A percentile compares a stretch with the other conserved stretches of the same genome.
Evolutionary conservation across 768 basidiomycete species (phyloP).

Genomic region (Ephemerocybe angulata): DNA sequence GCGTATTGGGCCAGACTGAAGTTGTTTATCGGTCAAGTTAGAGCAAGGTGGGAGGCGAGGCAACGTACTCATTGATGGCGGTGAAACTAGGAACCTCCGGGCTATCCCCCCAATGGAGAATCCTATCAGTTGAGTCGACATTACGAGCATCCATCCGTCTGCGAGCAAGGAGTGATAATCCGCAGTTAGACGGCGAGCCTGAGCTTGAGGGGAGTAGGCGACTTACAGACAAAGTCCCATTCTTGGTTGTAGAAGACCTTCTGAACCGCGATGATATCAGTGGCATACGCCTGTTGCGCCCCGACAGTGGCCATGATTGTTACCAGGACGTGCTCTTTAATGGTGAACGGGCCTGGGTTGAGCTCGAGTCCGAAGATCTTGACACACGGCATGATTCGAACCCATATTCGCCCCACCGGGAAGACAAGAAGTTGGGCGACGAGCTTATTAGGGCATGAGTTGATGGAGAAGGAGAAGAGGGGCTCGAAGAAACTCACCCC

Average conservation of each 20-base stretch:
- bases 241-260: slow-evolving; percentile 61
- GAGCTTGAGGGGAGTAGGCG: neutral
- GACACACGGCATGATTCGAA: slow-evolving; percentile 51
- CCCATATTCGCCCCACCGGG: slow-evolving; percentile 66
- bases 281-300: slow-evolving; percentile 58
- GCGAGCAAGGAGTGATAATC: neutral
- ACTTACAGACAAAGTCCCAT: slow-evolving; percentile 46
- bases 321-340: slow-evolving; percentile 67
- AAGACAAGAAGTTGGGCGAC: slow-evolving; percentile 72
- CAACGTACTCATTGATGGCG: slow-evolving; percentile 57
- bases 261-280: slow-evolving; percentile 74
- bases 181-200: neutral
- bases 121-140: slow-evolving; percentile 71
- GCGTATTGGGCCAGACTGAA: slow-evolving; percentile 70
- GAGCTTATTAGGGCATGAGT: slow-evolving; percentile 32
- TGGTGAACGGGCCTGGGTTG: slow-evolving; percentile 73
- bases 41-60: neutral
- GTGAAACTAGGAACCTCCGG: slow-evolving; percentile 61
- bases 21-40: slow-evolving; percentile 7
- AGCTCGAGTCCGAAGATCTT: slow-evolving; percentile 56
- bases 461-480: slow-evolving; percentile 14
- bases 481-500: slow-evolving; percentile 33
- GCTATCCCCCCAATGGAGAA: slow-evolving; percentile 54
- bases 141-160: slow-evolving; percentile 61
- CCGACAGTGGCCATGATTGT: slow-evolving; percentile 62